phyloP scores from a whole-genome alignment of 2,329 filamentous ascomycete genomes.

The Xylariaceae sp. region DNA sequence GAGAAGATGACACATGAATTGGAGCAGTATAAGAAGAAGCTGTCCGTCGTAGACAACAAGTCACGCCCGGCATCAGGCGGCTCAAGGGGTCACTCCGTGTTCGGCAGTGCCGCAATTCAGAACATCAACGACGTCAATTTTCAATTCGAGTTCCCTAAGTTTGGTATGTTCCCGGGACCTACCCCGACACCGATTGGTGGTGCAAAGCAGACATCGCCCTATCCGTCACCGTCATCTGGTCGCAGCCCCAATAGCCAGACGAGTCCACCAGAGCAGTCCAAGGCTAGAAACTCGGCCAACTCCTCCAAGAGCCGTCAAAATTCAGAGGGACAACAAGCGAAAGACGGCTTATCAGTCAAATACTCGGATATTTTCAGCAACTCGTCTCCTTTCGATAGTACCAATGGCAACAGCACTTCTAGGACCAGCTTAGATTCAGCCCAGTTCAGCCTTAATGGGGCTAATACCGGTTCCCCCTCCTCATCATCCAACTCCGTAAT shows the following conservation, averaged over 20 bases:
- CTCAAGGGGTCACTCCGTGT: constrained; percentile 51
- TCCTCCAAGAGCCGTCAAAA: constrained; percentile 47
- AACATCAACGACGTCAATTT: constrained; percentile 80
- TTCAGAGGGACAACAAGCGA: constrained; percentile 47
- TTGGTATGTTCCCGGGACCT: constrained; percentile 73
- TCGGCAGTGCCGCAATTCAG: constrained; percentile 58
- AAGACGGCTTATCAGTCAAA: constrained; percentile 56
- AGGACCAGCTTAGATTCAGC: constrained; percentile 59
- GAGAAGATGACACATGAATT: constrained; percentile 86
- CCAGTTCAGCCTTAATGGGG: constrained; percentile 54
- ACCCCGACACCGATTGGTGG: constrained; percentile 24
- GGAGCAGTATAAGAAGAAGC: constrained; percentile 86
- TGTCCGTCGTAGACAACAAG: constrained; percentile 63
- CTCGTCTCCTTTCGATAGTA: constrained; percentile 50
- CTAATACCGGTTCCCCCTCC: constrained; percentile 69
- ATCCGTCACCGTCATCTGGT: constrained; percentile 38
- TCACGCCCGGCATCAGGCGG: constrained; percentile 39
- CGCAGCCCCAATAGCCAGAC: constrained; percentile 42
- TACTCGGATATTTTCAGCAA: constrained; percentile 64
- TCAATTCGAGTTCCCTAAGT: constrained; percentile 95
- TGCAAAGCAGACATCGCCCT: constrained; percentile 31
- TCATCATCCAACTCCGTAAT: constrained; percentile 66
- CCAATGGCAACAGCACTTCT: constrained; percentile 53
- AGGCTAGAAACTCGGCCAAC: constrained; percentile 42
- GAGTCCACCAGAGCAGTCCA: constrained; percentile 45